A percentile compares a stretch with the other conserved stretches of the same genome.
phyloP scores from a whole-genome alignment of 257 asterid genomes.

The Solanum dulcamara region DNA sequence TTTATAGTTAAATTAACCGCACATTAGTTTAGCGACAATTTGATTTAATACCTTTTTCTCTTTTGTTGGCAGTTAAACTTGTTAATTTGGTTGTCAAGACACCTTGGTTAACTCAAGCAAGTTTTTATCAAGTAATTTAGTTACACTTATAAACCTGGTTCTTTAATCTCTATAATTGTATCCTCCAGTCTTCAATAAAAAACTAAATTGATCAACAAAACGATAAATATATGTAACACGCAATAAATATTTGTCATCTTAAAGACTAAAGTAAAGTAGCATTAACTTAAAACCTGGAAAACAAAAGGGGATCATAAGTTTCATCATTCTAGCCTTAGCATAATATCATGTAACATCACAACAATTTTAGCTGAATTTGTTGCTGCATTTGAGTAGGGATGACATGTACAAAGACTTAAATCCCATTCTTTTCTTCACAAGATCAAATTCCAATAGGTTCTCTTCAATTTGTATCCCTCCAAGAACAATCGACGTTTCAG shows the following conservation, averaged over 20 bases:
- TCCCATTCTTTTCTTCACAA: constrained; percentile 25
- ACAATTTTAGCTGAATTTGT: background rate
- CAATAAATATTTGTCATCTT: background rate
- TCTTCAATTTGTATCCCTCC: constrained; percentile 43
- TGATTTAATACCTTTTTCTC: no score
- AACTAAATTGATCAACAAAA: background rate
- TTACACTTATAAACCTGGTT: background rate
- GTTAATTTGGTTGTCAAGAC: background rate
- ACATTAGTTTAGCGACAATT: no score
- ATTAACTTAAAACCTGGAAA: background rate
- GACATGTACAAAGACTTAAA: constrained; percentile 29
- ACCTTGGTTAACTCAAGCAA: background rate
- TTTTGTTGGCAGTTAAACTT: background rate
- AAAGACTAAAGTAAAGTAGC: background rate
- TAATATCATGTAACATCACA: background rate
- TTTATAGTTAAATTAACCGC: no score
- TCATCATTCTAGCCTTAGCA: background rate
- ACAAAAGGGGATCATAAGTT: background rate
- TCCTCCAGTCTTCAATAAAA: background rate
- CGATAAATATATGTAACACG: background rate
- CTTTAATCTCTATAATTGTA: background rate
- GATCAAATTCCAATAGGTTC: constrained; percentile 40
- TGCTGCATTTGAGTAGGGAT: background rate
- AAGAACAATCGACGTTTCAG: constrained; percentile 16
- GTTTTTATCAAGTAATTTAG: background rate